Conservation (phyloP, 139 green algal genomes). For the Choricystis sp. region DNA sequence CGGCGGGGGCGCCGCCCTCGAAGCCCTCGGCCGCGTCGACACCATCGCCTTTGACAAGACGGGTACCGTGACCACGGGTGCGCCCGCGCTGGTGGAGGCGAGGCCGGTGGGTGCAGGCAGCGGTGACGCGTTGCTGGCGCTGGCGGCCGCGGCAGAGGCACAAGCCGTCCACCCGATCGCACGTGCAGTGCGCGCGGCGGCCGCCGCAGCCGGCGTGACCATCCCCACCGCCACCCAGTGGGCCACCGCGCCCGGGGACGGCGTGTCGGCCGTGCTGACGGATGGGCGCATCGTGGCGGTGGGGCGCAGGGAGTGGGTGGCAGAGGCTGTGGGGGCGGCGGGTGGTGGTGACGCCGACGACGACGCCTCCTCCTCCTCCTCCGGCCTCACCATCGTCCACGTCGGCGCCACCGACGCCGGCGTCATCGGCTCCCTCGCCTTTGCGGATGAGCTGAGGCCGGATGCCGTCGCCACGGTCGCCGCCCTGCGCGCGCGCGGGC, state of each 20-base stretch:
- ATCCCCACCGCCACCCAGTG: slow-evolving; percentile 14
- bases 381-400: slow-evolving; percentile 22
- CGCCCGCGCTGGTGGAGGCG: slow-evolving; percentile 15
- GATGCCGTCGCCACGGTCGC: slow-evolving; percentile 41
- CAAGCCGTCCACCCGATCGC: slow-evolving; percentile 69
- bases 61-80: slow-evolving; percentile 73
- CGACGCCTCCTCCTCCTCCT: no score
- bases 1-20: slow-evolving; percentile 74
- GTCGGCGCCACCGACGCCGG: slow-evolving; percentile 39
- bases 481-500: slow-evolving; percentile 36
- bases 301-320: slow-evolving; percentile 49
- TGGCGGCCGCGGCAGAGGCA: slow-evolving; percentile 62
- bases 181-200: slow-evolving; percentile 46
- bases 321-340: slow-evolving; percentile 11
- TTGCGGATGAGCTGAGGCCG: slow-evolving; percentile 46
- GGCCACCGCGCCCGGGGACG: slow-evolving; percentile 39
- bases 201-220: slow-evolving; percentile 10
- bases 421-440: slow-evolving; percentile 38
- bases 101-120: no score
- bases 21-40: slow-evolving; percentile 51
- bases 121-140: slow-evolving; percentile 33
- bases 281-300: slow-evolving; percentile 39
- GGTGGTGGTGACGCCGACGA: background rate
- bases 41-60: slow-evolving; percentile 94
- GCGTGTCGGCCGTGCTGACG: slow-evolving; percentile 29